A percentile compares a stretch with the other conserved stretches of the same genome.
phyloP scores from a whole-genome alignment of 106 monocot genomes.

The Ottelia alismoides region DNA sequence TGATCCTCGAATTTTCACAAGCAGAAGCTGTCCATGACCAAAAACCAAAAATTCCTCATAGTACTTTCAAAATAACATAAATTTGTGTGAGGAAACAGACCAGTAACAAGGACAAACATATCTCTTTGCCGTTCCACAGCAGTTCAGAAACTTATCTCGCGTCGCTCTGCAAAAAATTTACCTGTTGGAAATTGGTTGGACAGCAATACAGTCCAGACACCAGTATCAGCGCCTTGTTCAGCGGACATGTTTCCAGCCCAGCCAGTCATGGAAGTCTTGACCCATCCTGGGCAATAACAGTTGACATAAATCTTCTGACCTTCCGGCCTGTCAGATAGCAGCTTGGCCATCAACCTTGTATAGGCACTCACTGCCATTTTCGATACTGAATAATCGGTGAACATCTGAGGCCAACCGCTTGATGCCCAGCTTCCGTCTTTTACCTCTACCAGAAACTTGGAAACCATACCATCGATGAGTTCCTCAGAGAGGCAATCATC shows the following conservation, averaged over 20 bases:
- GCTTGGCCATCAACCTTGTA: constrained; percentile 50
- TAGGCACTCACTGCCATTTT: constrained; percentile 80
- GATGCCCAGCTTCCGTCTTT: constrained; percentile 38
- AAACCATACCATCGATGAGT: constrained; percentile 48
- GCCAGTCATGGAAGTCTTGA: constrained; percentile 86
- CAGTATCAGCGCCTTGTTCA: constrained; percentile 83
- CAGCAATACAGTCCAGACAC: constrained; percentile 56
- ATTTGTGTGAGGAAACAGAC: no score
- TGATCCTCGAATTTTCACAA: no score
- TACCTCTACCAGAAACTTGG: constrained; percentile 55
- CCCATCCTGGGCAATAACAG: constrained; percentile 94
- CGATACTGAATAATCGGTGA: constrained; percentile 80
- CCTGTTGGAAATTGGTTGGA: constrained; percentile 18
- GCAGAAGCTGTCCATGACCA: no score
- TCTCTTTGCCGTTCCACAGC: no score
- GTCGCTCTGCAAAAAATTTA: constrained; percentile 81
- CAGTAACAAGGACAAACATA: no score
- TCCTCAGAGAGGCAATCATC: constrained; percentile 63
- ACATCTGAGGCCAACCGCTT: constrained; percentile 70
- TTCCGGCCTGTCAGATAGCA: constrained; percentile 34
- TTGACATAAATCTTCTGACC: constrained; percentile 60
- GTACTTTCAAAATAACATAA: no score
- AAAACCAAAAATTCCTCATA: no score
- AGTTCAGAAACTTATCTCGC: constrained; percentile 76
- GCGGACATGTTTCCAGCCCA: constrained; percentile 70